A percentile compares a stretch with the other conserved stretches of the same genome.
Evolutionary conservation across 2,329 filamentous ascomycete genomes (phyloP).

Genomic region (Nemania serpens): DNA sequence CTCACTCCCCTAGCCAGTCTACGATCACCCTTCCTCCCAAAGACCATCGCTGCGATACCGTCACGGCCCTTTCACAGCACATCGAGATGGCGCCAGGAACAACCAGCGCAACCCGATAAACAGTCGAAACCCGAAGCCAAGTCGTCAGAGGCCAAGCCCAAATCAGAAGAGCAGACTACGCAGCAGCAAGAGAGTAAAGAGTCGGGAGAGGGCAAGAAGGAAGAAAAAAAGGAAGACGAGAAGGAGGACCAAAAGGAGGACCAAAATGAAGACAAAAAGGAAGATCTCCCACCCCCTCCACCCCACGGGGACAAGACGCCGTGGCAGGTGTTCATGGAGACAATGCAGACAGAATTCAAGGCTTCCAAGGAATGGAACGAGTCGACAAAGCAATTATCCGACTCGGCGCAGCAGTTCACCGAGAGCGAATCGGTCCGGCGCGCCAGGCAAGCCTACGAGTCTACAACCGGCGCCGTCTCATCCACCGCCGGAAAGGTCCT

Average conservation of each 20-base stretch:
- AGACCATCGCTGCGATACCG: conserved; percentile 46
- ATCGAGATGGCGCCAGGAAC: conserved; percentile 39
- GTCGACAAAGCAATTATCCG: conserved; percentile 91
- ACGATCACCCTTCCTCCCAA: conserved; percentile 52
- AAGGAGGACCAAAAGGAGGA: conserved; percentile 54
- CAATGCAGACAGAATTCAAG: conserved; percentile 91
- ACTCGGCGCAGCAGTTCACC: conserved; percentile 85
- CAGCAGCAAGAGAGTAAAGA: conserved; percentile 41
- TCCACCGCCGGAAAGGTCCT: conserved; percentile 78
- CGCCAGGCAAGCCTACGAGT: conserved; percentile 84
- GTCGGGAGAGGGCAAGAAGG: conserved; percentile 43
- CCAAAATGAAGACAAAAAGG: conserved; percentile 64
- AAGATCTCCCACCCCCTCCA: conserved; percentile 81
- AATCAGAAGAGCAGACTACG: conserved; percentile 42
- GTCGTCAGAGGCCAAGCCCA: conserved; percentile 42
- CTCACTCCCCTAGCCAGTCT: conserved; percentile 47
- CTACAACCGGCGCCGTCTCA: conserved; percentile 81
- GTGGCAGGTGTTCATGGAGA: conserved; percentile 98
- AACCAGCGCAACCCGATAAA: conserved; percentile 40
- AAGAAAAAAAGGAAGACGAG: conserved; percentile 54
- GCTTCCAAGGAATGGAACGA: conserved; percentile 99
- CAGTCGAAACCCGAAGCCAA: conserved; percentile 41
- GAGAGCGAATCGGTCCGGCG: conserved; percentile 90
- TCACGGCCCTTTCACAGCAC: conserved; percentile 48
- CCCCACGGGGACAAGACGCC: conserved; percentile 97